phyloP scores from a whole-genome alignment of 2,329 filamentous ascomycete genomes.

The Sporothrix mexicana region DNA sequence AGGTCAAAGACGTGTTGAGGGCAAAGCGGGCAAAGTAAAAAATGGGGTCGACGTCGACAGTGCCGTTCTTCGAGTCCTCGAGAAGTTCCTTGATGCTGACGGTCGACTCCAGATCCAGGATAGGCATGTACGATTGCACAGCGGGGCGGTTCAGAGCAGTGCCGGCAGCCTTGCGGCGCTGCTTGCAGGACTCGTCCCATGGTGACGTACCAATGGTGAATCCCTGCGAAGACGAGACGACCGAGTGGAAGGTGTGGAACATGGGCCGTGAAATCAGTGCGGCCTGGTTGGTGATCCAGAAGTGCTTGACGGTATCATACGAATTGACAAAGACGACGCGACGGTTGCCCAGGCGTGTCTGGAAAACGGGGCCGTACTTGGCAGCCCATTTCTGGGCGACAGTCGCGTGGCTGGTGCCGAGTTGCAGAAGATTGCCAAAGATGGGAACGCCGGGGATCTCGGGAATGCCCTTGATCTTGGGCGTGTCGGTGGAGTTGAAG shows the following conservation, averaged over 20 bases:
- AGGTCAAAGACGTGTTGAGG: constrained; percentile 74
- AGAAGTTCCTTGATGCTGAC: constrained; percentile 75
- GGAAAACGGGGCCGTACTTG: constrained; percentile 68
- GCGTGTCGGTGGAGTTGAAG: constrained; percentile 54
- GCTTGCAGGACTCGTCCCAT: constrained; percentile 82
- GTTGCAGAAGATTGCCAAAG: constrained; percentile 66
- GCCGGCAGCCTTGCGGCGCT: constrained; percentile 75
- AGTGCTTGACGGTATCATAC: constrained; percentile 72
- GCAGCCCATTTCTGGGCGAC: constrained; percentile 63
- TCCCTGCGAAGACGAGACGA: constrained; percentile 76
- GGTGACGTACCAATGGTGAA: constrained; percentile 85
- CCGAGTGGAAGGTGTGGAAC: constrained; percentile 80
- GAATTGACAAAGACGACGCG: constrained; percentile 79
- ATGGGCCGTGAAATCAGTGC: constrained; percentile 77
- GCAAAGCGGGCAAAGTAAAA: constrained; percentile 73
- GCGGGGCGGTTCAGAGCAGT: constrained; percentile 75
- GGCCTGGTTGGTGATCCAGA: constrained; percentile 82
- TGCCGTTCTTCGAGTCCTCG: constrained; percentile 65
- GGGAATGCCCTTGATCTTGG: constrained; percentile 65
- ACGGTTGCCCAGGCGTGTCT: constrained; percentile 70
- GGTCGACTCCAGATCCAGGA: constrained; percentile 77
- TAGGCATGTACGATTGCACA: constrained; percentile 78
- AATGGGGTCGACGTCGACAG: constrained; percentile 70
- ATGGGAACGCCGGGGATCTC: constrained; percentile 66
- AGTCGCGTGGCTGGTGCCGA: constrained; percentile 62